phyloP scores from a whole-genome alignment of 2,329 filamentous ascomycete species.

The Claviceps spartinae region DNA sequence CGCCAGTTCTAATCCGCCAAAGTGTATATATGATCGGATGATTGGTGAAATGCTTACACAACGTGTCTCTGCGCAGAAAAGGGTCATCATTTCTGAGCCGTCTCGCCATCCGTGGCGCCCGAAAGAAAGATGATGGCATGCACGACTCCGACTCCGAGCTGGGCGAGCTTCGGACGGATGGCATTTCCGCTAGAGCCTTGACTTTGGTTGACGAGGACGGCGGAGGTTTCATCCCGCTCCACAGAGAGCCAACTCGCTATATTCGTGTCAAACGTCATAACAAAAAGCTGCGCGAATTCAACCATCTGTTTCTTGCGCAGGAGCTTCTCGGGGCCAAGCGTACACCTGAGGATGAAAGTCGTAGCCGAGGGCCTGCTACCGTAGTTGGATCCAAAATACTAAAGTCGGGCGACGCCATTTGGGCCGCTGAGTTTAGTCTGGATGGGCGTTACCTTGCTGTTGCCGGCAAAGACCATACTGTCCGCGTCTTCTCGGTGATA shows the following conservation, averaged over 20 bases:
- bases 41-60: constrained; percentile 6
- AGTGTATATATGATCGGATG: neutral
- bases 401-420: constrained; percentile 55
- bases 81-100: constrained; percentile 82
- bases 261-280: constrained; percentile 72
- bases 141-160: constrained; percentile 57
- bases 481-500: constrained; percentile 82
- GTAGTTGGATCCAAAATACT: constrained; percentile 27
- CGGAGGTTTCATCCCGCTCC: constrained; percentile 65
- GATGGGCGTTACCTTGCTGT: constrained; percentile 85
- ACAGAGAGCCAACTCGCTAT: constrained; percentile 82
- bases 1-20: neutral
- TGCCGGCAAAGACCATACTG: constrained; percentile 75
- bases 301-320: constrained; percentile 82
- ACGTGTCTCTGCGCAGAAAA: constrained; percentile 42
- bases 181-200: constrained; percentile 72
- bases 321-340: constrained; percentile 56
- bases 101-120: constrained; percentile 54
- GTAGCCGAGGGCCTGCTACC: constrained; percentile 20
- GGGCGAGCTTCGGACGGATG: constrained; percentile 56
- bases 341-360: constrained; percentile 15
- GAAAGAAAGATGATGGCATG: constrained; percentile 54
- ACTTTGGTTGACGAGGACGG: constrained; percentile 57
- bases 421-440: constrained; percentile 84
- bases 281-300: constrained; percentile 71